Evolutionary conservation across 495 filamentous ascomycete genomes (phyloP).

Genomic region (Aspergillus steynii): DNA sequence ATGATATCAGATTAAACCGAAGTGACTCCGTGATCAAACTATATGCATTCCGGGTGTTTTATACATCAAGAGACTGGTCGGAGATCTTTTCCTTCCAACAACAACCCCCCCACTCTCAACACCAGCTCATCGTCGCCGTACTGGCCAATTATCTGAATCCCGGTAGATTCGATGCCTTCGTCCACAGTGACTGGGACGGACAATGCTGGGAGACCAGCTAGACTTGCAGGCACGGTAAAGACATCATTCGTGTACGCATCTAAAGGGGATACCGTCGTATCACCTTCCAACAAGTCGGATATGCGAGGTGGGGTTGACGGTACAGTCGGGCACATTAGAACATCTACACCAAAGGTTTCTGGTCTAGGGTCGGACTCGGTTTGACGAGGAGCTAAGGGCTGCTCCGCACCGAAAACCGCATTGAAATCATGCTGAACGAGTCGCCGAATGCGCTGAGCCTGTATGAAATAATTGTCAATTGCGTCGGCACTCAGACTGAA

Average conservation of each 20-base stretch:
- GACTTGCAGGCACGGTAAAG: constrained; percentile 90
- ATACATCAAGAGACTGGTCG: constrained; percentile 4
- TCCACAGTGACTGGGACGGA: constrained; percentile 67
- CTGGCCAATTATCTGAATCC: constrained; percentile 89
- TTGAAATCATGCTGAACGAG: constrained; percentile 87
- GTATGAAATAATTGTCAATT: constrained; percentile 94
- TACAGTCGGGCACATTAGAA: constrained; percentile 85
- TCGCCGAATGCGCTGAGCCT: constrained; percentile 84
- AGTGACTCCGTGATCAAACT: too few relatives aligned
- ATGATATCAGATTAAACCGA: too few relatives aligned
- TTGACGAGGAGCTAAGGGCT: constrained; percentile 57
- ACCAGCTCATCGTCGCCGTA: constrained; percentile 78
- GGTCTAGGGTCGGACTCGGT: constrained; percentile 38
- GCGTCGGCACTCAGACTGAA: constrained; percentile 89
- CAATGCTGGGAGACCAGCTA: constrained; percentile 88
- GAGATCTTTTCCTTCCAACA: constrained; percentile 30
- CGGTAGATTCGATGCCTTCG: constrained; percentile 47
- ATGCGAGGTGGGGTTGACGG: constrained; percentile 73
- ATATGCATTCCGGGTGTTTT: not conserved
- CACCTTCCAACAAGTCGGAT: constrained; percentile 45
- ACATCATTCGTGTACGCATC: constrained; percentile 87
- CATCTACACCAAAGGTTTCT: constrained; percentile 65
- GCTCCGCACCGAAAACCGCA: constrained; percentile 63
- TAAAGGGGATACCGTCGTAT: constrained; percentile 33
- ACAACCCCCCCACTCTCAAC: constrained; percentile 39